Base-by-base conservation (phyloP, 202 grass and related monocot species). In the Zoysia matrella region DNA sequence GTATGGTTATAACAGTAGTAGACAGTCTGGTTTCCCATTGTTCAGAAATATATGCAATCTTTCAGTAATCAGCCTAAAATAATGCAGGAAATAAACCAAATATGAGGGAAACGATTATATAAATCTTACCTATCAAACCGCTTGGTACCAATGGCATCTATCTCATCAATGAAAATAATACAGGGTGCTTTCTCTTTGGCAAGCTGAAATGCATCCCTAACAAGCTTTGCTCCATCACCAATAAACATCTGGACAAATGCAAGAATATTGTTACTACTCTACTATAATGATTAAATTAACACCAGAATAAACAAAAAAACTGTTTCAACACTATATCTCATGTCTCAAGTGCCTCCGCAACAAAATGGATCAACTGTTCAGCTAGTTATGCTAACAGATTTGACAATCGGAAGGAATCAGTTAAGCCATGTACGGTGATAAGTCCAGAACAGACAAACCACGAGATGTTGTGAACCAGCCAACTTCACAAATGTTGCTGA, bases 151-250 rank as follows among this genome's bases (percentile, higher is more conserved):
- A 98, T 95, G 30, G 92, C 95, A 93, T 98, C 95, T 69, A 98
- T 94, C 87, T 95, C 92, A 61, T 95, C 92, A 50, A 98, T 98
- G 65, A 98, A 95, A 76, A 98, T 98, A 77, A 95, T 93, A 74
- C 92, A 98, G 6, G 92, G 95, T 74, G 95, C 58, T 82, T 98
- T 98, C 60, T 98, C 92, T 87, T 98, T 95, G 6, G 95, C 95
- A 41, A 98, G 85, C 84, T 93, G 90, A 75, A 98, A 95, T 13
- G 92, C 95, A 91, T 95, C 95, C 3, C 90, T 84, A 22, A 98
- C 95, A 86, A 98, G 90, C 82, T 91, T 93, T 71, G 95, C 95
- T 68, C 95, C 95, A 86, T 95, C 88, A 50, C 95, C 95, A 72
- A 98, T 95, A 86, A 93, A 95, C 92, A 88, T 98, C 92, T 98